Conservation (phyloP, 164 flowering plant genomes). For the Stephania yunnanensis region DNA sequence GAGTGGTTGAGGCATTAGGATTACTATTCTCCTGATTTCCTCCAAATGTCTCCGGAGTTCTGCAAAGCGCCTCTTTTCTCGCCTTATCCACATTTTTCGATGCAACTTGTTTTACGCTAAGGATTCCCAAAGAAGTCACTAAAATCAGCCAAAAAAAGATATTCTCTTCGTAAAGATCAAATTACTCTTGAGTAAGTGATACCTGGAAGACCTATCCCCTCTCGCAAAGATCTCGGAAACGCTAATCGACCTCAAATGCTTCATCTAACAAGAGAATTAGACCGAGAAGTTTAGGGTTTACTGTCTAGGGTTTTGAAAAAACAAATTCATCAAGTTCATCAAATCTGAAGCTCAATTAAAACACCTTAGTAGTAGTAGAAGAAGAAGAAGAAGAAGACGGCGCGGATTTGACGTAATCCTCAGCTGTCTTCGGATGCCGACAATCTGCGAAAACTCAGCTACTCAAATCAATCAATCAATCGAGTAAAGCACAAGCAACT, state of each 20-base stretch:
- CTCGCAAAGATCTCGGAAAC: conserved; percentile 32
- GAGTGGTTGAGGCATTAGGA: conserved; percentile 43
- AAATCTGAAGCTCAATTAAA: background rate
- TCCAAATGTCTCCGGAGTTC: conserved; percentile 13
- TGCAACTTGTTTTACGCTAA: conserved; percentile 36
- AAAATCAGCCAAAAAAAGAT: background rate
- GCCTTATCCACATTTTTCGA: conserved; percentile 7
- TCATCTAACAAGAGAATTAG: conserved; percentile 8
- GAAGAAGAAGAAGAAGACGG: conserved; percentile 28
- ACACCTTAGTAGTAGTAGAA: conserved; percentile 46
- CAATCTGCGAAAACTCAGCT: conserved; percentile 51
- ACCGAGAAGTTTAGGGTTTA: background rate
- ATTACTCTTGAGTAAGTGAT: conserved; percentile 4
- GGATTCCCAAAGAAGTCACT: background rate
- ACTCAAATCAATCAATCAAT: background rate
- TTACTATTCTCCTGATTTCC: conserved; percentile 61
- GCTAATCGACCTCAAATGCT: conserved; percentile 25
- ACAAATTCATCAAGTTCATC: background rate
- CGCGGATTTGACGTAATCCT: conserved; percentile 46
- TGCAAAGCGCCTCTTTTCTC: conserved; percentile 5
- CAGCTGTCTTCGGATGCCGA: conserved; percentile 66
- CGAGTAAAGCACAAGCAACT: no score
- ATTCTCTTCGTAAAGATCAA: background rate
- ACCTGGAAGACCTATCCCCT: conserved; percentile 47
- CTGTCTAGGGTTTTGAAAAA: background rate